Evolutionary conservation across 1,139 yeast species (phyloP).

Genomic region (Kluyveromyces sp.): DNA sequence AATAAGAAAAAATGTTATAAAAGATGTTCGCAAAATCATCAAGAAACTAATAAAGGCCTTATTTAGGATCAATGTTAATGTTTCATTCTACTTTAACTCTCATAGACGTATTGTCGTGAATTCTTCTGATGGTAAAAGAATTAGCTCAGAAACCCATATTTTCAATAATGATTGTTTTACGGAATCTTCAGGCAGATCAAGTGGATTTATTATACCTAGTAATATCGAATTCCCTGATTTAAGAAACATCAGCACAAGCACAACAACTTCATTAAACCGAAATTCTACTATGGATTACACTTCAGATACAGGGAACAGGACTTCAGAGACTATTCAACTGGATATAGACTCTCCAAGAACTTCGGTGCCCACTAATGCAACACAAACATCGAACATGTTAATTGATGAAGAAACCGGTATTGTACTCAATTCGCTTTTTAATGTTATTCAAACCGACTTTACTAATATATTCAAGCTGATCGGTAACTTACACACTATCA

Average conservation of each 20-base stretch:
- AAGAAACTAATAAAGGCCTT: constrained; percentile 45
- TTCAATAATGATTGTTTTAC: constrained; percentile 4
- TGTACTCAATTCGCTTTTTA: constrained; percentile 11
- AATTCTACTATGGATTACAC: no score
- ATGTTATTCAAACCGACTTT: constrained; percentile 18
- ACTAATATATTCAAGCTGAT: constrained; percentile 13
- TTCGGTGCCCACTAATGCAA: constrained; percentile 3
- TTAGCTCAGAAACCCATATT: not conserved
- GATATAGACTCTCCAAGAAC: constrained; percentile 1
- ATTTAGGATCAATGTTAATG: constrained; percentile 54
- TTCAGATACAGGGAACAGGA: not conserved
- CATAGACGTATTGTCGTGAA: constrained; percentile 9
- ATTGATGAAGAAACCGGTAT: constrained; percentile 9
- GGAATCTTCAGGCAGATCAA: constrained; percentile 8
- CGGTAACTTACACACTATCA: constrained; percentile 11
- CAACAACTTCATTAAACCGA: constrained; percentile 21
- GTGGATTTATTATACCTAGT: constrained; percentile 5
- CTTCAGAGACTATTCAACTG: constrained; percentile 1
- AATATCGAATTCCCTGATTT: constrained; percentile 4
- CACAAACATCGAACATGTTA: constrained; percentile 1
- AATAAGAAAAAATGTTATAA: constrained; percentile 38
- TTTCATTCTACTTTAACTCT: constrained; percentile 43
- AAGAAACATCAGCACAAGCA: constrained; percentile 24
- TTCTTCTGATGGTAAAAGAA: not conserved
- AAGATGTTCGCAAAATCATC: constrained; percentile 40